These are phyloP conservation scores for Amanita pseudoporphyria DNA, from an alignment of 768 basidiomycete genomes.

Conservation along the genomic window DNA sequence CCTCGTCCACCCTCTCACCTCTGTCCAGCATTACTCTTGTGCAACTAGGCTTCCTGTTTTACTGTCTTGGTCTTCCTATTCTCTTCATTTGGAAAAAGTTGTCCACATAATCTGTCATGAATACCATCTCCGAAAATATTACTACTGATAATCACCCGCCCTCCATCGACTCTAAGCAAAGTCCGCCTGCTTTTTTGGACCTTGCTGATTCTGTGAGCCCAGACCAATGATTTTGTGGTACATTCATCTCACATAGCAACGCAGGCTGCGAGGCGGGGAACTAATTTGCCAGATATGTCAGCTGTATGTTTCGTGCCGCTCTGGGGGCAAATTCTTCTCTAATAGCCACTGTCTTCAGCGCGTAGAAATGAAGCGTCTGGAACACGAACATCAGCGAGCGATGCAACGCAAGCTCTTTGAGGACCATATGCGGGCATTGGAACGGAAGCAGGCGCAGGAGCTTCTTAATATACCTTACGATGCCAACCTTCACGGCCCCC, in stretches of 20 bases:
- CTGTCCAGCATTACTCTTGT: slow-evolving; percentile 50
- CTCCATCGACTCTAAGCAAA: slow-evolving; percentile 68
- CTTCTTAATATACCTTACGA: slow-evolving; percentile 70
- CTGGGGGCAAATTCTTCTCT: neutral
- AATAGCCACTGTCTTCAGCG: slow-evolving; percentile 40
- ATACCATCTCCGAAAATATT: slow-evolving; percentile 59
- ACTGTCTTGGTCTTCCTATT: slow-evolving; percentile 45
- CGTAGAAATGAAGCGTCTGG: slow-evolving; percentile 82
- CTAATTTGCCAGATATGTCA: slow-evolving; percentile 80
- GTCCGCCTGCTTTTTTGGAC: slow-evolving; percentile 88
- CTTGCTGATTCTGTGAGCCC: slow-evolving; percentile 82
- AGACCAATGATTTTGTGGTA: slow-evolving; percentile 10
- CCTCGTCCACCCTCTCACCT: slow-evolving; percentile 13
- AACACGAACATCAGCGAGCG: slow-evolving; percentile 85
- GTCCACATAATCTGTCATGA: slow-evolving; percentile 46
- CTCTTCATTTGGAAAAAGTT: slow-evolving; percentile 45
- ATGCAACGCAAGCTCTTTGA: slow-evolving; percentile 89
- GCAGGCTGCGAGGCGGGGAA: slow-evolving; percentile 76
- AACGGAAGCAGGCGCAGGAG: slow-evolving; percentile 85
- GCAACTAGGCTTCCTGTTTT: slow-evolving; percentile 51
- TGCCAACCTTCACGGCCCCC: slow-evolving; percentile 31
- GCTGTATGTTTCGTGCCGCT: slow-evolving; percentile 47
- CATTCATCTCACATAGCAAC: slow-evolving; percentile 13
- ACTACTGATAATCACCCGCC: slow-evolving; percentile 62
- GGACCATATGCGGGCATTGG: slow-evolving; percentile 91